These are phyloP conservation scores for Alliaria petiolata DNA, from an alignment of 345 rosid species.

Conservation along the genomic window DNA sequence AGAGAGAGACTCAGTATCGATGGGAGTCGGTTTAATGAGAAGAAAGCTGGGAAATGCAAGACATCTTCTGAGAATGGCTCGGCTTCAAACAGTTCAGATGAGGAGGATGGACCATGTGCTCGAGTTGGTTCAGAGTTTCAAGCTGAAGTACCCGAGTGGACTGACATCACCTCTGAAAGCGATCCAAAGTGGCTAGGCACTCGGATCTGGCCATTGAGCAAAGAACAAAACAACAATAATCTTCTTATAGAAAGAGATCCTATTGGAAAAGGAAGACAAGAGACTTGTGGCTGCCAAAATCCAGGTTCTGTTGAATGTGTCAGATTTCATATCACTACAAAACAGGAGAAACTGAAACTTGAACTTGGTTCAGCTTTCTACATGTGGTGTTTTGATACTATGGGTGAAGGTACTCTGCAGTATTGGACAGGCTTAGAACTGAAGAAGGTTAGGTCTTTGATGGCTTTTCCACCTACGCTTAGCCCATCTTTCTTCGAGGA, in stretches of 20 bases:
- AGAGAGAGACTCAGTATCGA: conserved; percentile 53
- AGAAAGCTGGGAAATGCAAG: conserved; percentile 21
- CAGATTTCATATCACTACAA: conserved; percentile 61
- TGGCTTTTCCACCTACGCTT: conserved; percentile 38
- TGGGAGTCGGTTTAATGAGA: conserved; percentile 11
- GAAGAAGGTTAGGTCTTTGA: conserved; percentile 45
- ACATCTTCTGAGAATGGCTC: conserved; percentile 13
- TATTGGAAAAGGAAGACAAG: conserved; percentile 84
- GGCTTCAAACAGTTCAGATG: conserved; percentile 31
- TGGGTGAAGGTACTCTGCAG: conserved; percentile 65
- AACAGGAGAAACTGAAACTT: conserved; percentile 45
- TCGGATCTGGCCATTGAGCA: conserved; percentile 64
- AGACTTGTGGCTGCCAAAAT: conserved; percentile 66
- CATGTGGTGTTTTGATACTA: conserved; percentile 55
- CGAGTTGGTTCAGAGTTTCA: conserved; percentile 64
- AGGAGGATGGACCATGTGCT: conserved; percentile 29
- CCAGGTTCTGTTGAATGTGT: conserved; percentile 68
- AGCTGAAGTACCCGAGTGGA: conserved; percentile 75
- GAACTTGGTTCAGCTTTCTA: conserved; percentile 69
- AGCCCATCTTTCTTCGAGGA: conserved; percentile 47
- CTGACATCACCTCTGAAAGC: conserved; percentile 42
- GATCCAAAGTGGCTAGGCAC: conserved; percentile 79
- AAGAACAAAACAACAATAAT: conserved; percentile 11
- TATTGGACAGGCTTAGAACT: conserved; percentile 58
- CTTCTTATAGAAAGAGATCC: conserved; percentile 72